Percentiles rank a stretch among this genome's conserved stretches.
Evolutionary conservation across 768 basidiomycete species (phyloP).

Genomic region (Filobasidium floriforme): DNA sequence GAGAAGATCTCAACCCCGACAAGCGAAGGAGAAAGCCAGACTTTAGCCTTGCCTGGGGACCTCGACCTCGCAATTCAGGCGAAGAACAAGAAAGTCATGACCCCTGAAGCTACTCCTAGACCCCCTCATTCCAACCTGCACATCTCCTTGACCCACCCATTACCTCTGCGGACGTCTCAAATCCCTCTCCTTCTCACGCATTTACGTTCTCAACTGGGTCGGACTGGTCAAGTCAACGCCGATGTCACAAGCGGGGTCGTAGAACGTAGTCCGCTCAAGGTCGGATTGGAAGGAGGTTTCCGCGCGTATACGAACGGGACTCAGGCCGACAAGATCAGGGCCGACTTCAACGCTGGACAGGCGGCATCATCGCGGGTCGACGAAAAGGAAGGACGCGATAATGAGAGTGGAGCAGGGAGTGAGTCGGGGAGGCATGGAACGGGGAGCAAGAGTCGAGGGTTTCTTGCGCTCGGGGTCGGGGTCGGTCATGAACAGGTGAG

Average conservation of each 20-base stretch:
- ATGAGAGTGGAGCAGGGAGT: slow-evolving; percentile 46
- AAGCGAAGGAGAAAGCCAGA: too few species aligned
- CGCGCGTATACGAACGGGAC: slow-evolving; percentile 51
- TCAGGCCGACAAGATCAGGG: slow-evolving; percentile 48
- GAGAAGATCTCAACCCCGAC: too few species aligned
- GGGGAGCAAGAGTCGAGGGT: slow-evolving; percentile 52
- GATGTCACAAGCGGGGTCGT: neutral
- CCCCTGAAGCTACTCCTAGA: slow-evolving; percentile 17
- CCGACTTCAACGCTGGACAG: neutral
- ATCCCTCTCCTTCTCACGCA: slow-evolving; percentile 29
- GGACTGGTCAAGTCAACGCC: too few species aligned
- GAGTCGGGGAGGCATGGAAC: slow-evolving; percentile 24
- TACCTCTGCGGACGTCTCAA: slow-evolving; percentile 72
- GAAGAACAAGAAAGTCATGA: slow-evolving; percentile 13
- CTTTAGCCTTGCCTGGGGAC: neutral
- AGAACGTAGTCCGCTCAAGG: slow-evolving; percentile 42
- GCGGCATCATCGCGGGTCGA: slow-evolving; percentile 6
- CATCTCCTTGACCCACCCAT: slow-evolving; percentile 74
- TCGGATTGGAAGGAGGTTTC: slow-evolving; percentile 61
- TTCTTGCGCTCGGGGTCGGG: slow-evolving; percentile 72
- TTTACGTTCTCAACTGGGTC: slow-evolving; percentile 1
- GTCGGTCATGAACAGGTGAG: slow-evolving; percentile 71
- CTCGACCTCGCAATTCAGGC: slow-evolving; percentile 28
- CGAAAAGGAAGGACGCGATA: slow-evolving; percentile 51
- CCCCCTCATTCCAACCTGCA: slow-evolving; percentile 55